Evolutionary conservation across 306 rosid genomes (phyloP).

Genomic region (Cicer cuneatum): DNA sequence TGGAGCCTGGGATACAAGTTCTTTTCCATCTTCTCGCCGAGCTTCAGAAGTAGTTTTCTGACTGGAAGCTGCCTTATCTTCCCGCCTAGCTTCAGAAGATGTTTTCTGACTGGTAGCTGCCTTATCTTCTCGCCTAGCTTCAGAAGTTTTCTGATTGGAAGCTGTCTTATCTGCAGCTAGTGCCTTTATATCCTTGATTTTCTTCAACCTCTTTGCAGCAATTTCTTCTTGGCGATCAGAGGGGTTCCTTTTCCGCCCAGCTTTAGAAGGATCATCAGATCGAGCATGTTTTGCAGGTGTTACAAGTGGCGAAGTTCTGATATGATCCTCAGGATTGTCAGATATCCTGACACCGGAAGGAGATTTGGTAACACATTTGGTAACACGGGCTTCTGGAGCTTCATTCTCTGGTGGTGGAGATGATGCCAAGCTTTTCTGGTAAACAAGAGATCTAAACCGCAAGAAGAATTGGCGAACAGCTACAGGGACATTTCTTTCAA

Average conservation of each 20-base stretch:
- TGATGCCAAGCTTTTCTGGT: conserved; percentile 77
- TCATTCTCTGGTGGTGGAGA: conserved; percentile 76
- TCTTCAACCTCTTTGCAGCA: conserved; percentile 82
- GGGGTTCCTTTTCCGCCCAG: conserved; percentile 82
- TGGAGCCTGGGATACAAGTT: conserved; percentile 37
- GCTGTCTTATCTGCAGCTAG: conserved; percentile 70
- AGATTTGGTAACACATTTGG: conserved; percentile 56
- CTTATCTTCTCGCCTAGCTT: conserved; percentile 64
- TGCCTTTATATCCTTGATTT: conserved; percentile 68
- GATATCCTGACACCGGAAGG: conserved; percentile 45
- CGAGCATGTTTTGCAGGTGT: conserved; percentile 72
- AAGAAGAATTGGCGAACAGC: conserved; percentile 69
- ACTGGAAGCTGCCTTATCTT: conserved; percentile 55
- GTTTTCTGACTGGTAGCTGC: conserved; percentile 56
- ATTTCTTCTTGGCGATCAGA: conserved; percentile 97
- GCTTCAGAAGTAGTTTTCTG: conserved; percentile 55
- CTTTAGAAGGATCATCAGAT: conserved; percentile 69
- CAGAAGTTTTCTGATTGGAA: conserved; percentile 57
- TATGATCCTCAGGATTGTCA: conserved; percentile 55
- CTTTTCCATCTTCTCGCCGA: conserved; percentile 39
- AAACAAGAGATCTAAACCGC: conserved; percentile 87
- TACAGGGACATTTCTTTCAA: conserved; percentile 61
- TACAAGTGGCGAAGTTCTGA: conserved; percentile 54
- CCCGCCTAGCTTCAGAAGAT: conserved; percentile 55
- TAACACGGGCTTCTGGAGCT: conserved; percentile 53